phyloP scores from a whole-genome alignment of 2,329 filamentous ascomycete genomes.

The Stagonosporopsis rhizophila region DNA sequence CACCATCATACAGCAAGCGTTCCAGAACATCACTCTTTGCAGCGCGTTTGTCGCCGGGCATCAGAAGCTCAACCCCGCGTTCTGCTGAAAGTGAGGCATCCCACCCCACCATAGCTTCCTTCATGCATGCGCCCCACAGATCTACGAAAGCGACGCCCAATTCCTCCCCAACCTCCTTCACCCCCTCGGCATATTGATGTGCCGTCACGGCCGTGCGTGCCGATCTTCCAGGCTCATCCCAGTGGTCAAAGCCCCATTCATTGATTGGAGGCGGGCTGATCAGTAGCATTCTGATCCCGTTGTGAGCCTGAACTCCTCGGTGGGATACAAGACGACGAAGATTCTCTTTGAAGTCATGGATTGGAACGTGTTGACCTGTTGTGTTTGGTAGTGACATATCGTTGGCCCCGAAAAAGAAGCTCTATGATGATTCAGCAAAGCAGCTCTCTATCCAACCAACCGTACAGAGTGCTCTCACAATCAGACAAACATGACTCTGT shows the following conservation, averaged over 20 bases:
- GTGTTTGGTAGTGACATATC: slow-evolving; percentile 17
- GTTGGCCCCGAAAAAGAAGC: slow-evolving; percentile 21
- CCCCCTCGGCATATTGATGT: slow-evolving; percentile 10
- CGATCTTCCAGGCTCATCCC: slow-evolving; percentile 20
- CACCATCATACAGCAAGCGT: slow-evolving; percentile 14
- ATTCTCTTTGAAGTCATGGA: slow-evolving; percentile 6
- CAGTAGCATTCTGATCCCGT: slow-evolving; percentile 4
- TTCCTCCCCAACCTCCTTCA: slow-evolving; percentile 5
- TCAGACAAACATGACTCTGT: slow-evolving; percentile 6
- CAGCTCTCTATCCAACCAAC: neutral
- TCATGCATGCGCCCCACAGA: slow-evolving; percentile 18
- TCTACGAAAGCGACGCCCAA: slow-evolving; percentile 7
- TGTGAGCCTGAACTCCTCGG: slow-evolving; percentile 7
- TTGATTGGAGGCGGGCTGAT: slow-evolving; percentile 12
- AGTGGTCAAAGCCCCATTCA: slow-evolving; percentile 13
- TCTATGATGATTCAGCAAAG: neutral
- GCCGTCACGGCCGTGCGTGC: slow-evolving; percentile 17
- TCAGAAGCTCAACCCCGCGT: slow-evolving; percentile 9
- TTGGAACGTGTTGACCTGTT: slow-evolving; percentile 17
- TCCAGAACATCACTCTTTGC: slow-evolving; percentile 7
- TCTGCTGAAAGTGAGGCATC: slow-evolving; percentile 1
- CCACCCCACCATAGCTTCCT: slow-evolving; percentile 7
- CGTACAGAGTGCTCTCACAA: neutral
- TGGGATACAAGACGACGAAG: slow-evolving; percentile 6
- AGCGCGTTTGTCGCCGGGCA: slow-evolving; percentile 12